Base-by-base conservation (phyloP, 2,329 filamentous ascomycete species). In the Hawksworthiomyces lignivorus region DNA sequence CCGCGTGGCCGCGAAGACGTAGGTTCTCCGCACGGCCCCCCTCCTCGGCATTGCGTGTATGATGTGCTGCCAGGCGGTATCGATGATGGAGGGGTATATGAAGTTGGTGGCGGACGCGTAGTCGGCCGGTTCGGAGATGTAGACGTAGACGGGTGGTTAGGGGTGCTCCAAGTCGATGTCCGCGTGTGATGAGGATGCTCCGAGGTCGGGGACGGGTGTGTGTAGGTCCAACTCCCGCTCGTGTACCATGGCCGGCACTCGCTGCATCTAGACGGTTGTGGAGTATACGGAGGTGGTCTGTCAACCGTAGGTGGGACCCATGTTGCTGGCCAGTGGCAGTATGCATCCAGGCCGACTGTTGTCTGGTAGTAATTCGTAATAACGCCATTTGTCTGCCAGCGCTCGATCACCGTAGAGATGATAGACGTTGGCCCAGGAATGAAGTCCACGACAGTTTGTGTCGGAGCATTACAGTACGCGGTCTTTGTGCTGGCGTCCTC, bases 301-400 rank as follows among this genome's bases (percentile, higher is more conserved):
- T 46, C 44, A 2, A 27, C 30, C 2, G 44, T 46, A 8, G 44
- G 44, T 8, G 39, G 24, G 8, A 28, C 29, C 43, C 43, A 45
- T 12, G 43, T 45, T 7, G 43, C 12, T 7, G 39, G 36, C 45
- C 45, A 48, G 34, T 50, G 48, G 22, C 52, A 54, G 14, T 32
- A 43, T 17, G 50, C 49, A 10, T 39, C 34, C 14, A 48, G 29
- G 22, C 30, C 45, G 20, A 50, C 36, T 7, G 50, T 51, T 19
- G 52, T 54, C 22, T 42, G 39, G 36, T 49, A 51, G 17, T 41
- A 31, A 3, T 44, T 39, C 12, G 52, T 54, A 9, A 43, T 30
- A 11, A 34, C 24, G n/a, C 50, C 52, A 15, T 21, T 39, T 4
- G 48, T 51, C 4, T 24, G 8, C 29, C 43, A 50, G 11, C 47